phyloP scores from a whole-genome alignment of 257 asterid species.

The Hygrophila difformis region DNA sequence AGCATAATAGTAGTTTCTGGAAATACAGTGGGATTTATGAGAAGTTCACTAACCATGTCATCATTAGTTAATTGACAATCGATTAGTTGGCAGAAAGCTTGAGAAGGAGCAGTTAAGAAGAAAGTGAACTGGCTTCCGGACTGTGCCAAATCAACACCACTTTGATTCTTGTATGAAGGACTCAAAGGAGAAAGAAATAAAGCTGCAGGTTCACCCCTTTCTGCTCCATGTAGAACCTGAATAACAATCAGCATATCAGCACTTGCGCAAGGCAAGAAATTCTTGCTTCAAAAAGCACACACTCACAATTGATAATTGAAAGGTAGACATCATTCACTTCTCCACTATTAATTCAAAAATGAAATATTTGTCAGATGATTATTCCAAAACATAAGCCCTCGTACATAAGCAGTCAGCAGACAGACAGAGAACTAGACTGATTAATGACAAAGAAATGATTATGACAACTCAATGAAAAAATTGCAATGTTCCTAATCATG shows the following conservation, averaged over 20 bases:
- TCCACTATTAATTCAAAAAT: too few relatives aligned
- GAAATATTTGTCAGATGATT: too few relatives aligned
- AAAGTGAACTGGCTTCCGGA: slow-evolving; percentile 89
- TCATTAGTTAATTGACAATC: slow-evolving; percentile 41
- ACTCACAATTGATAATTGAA: neutral
- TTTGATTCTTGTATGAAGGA: slow-evolving; percentile 61
- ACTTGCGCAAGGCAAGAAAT: slow-evolving; percentile 3
- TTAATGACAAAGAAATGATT: too few relatives aligned
- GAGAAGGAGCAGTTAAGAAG: slow-evolving; percentile 86
- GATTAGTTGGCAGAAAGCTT: slow-evolving; percentile 81
- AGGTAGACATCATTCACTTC: neutral
- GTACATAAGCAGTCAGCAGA: too few relatives aligned
- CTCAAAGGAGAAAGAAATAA: slow-evolving; percentile 79
- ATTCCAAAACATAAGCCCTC: too few relatives aligned
- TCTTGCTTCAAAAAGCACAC: neutral
- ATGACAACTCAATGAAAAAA: too few relatives aligned
- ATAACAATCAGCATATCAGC: slow-evolving; percentile 24
- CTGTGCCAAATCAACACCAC: slow-evolving; percentile 34
- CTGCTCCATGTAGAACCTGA: slow-evolving; percentile 90
- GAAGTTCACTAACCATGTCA: slow-evolving; percentile 43
- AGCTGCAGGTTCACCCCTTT: slow-evolving; percentile 82
- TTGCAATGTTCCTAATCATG: too few relatives aligned
- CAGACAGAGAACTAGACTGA: too few relatives aligned
- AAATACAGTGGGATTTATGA: slow-evolving; percentile 6
- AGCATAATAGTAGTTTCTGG: slow-evolving; percentile 9